phyloP scores from a whole-genome alignment of 2,329 filamentous ascomycete genomes.

The Monosporascus ibericus region DNA sequence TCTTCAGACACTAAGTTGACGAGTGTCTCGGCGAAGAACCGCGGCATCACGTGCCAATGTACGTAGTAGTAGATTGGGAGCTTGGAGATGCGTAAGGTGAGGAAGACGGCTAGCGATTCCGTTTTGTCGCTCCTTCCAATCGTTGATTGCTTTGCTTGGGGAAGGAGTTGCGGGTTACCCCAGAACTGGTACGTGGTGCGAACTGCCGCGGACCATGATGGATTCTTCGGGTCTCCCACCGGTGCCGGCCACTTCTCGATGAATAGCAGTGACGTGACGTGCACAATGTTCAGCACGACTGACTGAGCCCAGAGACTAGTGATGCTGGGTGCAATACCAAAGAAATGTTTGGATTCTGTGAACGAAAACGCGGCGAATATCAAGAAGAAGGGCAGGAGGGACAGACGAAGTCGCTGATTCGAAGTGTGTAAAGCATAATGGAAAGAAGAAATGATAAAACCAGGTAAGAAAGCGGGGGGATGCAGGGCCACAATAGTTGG shows the following conservation, averaged over 20 bases:
- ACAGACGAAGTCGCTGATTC: neutral
- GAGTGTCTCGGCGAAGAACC: neutral
- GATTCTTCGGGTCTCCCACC: neutral
- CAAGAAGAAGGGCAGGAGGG: neutral
- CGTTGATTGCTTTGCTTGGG: neutral
- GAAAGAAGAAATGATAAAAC: neutral
- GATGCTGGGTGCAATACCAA: neutral
- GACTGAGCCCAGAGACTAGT: constrained; percentile 3
- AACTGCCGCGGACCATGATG: neutral
- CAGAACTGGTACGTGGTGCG: neutral
- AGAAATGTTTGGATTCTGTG: neutral
- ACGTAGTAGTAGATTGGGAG: constrained; percentile 1
- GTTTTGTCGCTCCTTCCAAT: neutral
- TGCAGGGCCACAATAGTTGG: neutral
- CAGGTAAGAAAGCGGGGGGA: neutral
- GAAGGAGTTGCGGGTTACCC: constrained; percentile 1
- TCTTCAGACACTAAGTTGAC: constrained; percentile 1
- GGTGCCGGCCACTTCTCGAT: constrained; percentile 1
- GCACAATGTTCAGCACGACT: neutral
- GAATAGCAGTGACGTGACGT: neutral
- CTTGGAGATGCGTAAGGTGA: neutral
- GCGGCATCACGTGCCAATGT: neutral
- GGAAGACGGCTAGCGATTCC: neutral
- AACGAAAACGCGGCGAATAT: neutral
- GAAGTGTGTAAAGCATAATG: constrained; percentile 1